phyloP scores from a whole-genome alignment of 768 basidiomycete genomes.

The Clavulina sp. region DNA sequence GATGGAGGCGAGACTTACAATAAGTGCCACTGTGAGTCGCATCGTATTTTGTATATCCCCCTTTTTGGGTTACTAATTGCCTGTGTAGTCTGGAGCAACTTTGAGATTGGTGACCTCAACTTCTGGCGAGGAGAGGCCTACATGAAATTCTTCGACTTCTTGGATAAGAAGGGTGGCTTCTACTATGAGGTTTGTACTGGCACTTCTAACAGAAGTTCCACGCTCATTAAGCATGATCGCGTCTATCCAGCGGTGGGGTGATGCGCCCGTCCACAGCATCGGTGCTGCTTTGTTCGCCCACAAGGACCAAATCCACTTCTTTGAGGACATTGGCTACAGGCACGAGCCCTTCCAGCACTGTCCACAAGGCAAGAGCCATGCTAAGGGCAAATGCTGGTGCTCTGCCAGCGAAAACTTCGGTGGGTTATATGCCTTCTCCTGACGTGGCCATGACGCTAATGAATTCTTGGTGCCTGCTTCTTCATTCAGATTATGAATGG shows the following conservation, averaged over 20 bases:
- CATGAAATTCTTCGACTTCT: constrained; percentile 60
- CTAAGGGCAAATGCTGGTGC: constrained; percentile 75
- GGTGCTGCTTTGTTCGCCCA: constrained; percentile 77
- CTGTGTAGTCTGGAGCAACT: constrained; percentile 75
- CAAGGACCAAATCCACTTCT: constrained; percentile 87
- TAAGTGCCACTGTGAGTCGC: constrained; percentile 47
- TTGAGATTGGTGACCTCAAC: constrained; percentile 74
- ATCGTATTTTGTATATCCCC: neutral
- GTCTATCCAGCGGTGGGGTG: constrained; percentile 72
- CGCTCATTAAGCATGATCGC: constrained; percentile 8
- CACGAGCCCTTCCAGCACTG: constrained; percentile 94
- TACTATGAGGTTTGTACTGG: constrained; percentile 54
- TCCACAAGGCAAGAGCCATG: constrained; percentile 57
- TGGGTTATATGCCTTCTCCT: too few relatives aligned
- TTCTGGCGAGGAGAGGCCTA: constrained; percentile 78
- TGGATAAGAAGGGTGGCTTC: constrained; percentile 69
- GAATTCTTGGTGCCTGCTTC: neutral
- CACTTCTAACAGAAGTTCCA: neutral
- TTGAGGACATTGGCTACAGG: constrained; percentile 84
- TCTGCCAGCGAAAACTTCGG: constrained; percentile 55
- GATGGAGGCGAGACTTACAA: constrained; percentile 59
- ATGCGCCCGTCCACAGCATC: constrained; percentile 82
- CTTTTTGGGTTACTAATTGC: too few relatives aligned
- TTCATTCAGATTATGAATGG: constrained; percentile 24
- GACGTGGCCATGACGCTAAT: constrained; percentile 6